phyloP scores from a whole-genome alignment of 345 rosid genomes.

The Eucalyptus sp. region DNA sequence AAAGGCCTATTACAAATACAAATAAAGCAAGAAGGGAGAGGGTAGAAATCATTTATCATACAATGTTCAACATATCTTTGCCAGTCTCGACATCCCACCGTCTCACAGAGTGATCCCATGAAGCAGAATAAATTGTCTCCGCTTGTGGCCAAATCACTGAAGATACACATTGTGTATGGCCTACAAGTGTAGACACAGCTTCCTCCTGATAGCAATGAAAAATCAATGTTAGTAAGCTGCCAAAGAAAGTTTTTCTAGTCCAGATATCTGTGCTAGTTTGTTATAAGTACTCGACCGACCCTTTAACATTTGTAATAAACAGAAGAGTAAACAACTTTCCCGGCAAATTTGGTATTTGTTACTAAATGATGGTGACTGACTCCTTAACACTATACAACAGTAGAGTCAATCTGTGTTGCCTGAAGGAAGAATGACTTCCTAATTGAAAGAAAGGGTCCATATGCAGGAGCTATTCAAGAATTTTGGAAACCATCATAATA shows the following conservation, averaged over 20 bases:
- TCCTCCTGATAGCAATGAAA: constrained; percentile 40
- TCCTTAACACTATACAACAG: neutral
- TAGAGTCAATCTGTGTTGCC: neutral
- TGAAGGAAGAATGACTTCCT: neutral
- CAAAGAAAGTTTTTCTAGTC: neutral
- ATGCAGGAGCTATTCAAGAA: neutral
- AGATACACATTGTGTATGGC: constrained; percentile 86
- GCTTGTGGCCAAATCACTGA: constrained; percentile 79
- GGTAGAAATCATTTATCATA: constrained; percentile 15
- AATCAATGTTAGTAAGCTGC: neutral
- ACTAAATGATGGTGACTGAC: neutral
- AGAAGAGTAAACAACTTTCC: neutral
- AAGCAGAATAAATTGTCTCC: constrained; percentile 66
- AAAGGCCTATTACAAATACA: neutral
- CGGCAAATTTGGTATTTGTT: neutral
- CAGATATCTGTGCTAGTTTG: neutral
- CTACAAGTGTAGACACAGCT: constrained; percentile 66
- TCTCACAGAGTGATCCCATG: constrained; percentile 94
- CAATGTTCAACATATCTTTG: constrained; percentile 60
- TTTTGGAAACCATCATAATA: neutral
- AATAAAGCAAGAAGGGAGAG: neutral
- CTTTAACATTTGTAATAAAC: neutral
- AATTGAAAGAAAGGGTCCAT: neutral
- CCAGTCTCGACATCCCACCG: constrained; percentile 87
- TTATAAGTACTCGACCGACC: neutral